Percentiles rank a stretch among this genome's conserved stretches.
phyloP scores from a whole-genome alignment of 805 yeast species.

The Pichia heedii region DNA sequence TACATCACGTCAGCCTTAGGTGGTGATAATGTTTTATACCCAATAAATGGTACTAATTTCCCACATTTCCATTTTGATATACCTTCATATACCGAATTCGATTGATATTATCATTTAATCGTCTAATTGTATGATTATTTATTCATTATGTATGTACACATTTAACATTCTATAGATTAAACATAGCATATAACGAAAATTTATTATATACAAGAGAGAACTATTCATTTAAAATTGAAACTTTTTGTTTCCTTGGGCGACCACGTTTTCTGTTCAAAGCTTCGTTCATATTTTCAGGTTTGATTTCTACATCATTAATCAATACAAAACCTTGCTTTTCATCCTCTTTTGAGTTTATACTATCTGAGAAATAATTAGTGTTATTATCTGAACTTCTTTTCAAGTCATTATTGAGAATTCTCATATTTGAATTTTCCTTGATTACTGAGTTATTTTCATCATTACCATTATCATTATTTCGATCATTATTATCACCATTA shows the following conservation, averaged over 20 bases:
- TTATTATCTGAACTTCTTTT: not conserved
- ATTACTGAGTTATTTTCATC: too few relatives aligned
- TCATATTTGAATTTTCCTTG: too few relatives aligned
- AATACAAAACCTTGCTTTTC: not conserved
- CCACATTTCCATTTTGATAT: conserved; percentile 75
- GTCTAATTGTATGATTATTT: too few relatives aligned
- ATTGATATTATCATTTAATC: too few relatives aligned
- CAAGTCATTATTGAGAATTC: not conserved
- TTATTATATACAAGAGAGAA: too few relatives aligned
- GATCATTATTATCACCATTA: too few relatives aligned
- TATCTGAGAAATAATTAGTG: too few relatives aligned
- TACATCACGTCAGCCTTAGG: conserved; percentile 15
- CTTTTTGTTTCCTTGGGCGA: conserved; percentile 9
- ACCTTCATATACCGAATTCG: conserved; percentile 35
- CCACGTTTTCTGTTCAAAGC: conserved; percentile 12
- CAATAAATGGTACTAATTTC: conserved; percentile 56
- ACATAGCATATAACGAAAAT: too few relatives aligned
- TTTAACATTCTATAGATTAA: too few relatives aligned
- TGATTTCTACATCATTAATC: conserved; percentile 4
- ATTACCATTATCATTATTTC: too few relatives aligned
- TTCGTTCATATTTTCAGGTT: conserved; percentile 7
- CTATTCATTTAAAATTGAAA: not conserved
- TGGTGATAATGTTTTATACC: conserved; percentile 18
- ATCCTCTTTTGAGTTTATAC: not conserved
- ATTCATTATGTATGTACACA: too few relatives aligned